Conservation (phyloP, 2,329 filamentous ascomycete genomes). For the Endoconidiophora laricicola region DNA sequence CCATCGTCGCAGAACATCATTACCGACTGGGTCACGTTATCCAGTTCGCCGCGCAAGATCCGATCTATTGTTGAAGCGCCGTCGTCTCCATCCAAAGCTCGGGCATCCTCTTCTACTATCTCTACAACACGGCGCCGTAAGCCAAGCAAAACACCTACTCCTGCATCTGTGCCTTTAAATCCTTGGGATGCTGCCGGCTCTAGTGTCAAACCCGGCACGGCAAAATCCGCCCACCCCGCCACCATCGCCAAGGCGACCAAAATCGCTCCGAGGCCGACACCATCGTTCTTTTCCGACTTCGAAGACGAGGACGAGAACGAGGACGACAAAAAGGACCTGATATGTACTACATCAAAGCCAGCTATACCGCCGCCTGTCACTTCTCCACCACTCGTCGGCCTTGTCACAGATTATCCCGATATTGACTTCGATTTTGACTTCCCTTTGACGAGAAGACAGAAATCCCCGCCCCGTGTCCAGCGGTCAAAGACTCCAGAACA, state of each 20-base stretch:
- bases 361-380: too few relatives aligned
- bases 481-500: constrained; percentile 1
- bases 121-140: neutral
- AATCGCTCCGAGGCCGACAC: neutral
- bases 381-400: too few relatives aligned
- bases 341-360: too few relatives aligned
- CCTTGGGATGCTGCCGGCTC: constrained; percentile 4
- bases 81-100: neutral
- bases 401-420: too few relatives aligned
- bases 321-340: too few relatives aligned
- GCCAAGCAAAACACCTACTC: neutral
- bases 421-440: too few relatives aligned
- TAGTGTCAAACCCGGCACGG: neutral
- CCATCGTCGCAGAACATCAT: neutral
- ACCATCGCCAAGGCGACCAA: neutral
- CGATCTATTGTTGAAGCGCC: constrained; percentile 1
- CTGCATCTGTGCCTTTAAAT: neutral
- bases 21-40: neutral
- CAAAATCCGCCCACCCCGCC: too few relatives aligned
- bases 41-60: neutral
- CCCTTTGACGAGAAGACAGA: too few relatives aligned
- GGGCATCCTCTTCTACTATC: neutral
- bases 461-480: too few relatives aligned
- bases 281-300: too few relatives aligned
- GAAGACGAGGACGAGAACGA: too few relatives aligned